Evolutionary conservation across 2,329 filamentous ascomycete species (phyloP), one percentile per base, ranked within the genome.

Genomic region (Reticulascus tulasneorum): DNA sequence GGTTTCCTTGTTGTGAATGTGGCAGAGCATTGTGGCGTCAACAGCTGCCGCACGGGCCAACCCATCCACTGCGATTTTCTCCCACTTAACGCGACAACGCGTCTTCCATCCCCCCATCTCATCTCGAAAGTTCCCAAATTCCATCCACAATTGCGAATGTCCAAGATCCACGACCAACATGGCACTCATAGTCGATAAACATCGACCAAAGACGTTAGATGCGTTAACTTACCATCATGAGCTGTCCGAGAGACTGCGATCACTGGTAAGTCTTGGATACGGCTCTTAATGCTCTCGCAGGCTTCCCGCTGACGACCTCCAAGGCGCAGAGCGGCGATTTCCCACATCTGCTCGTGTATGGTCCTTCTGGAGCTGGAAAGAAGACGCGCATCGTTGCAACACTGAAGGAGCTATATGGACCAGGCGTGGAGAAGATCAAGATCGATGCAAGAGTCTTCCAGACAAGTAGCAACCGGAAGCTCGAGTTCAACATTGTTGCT

Each of bases 391-490:
- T 97, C 48, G 88, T 96, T 13, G 90, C 93, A 12, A 97, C 91
- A 0, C 69, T 98, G 4, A 94, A 95, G 60, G 91, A 96, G 56
- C 75, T 98, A 7, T 98, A 93, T 62, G 93, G 93, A 0, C 83
- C 91, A 0, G 91, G 93, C 27, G 93, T 95, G n/a, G 94, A 98
- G 58, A 97, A 96, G 74, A 98, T 98, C 74, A 97, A 97, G 69
- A 97, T 98, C 64, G 93, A 98, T 58, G 87, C 89, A 10, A 86
- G 93, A 47, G 85, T 96, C 40, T 98, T 98, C 69, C 90, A 95
- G 64, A 97, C 93, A 2, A 90, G 81, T 16, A 85, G 84, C 56
- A 97, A 95, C 63, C 88, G 93, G 58, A 98, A 98, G 65, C 83
- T 98, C 52, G 93, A 98, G 66, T 98, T 98, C 77, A 98, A 96